These are phyloP conservation scores for Paraconiothyrium sp. DNA, from an alignment of 2,329 filamentous ascomycete species.

Conservation along the genomic window DNA sequence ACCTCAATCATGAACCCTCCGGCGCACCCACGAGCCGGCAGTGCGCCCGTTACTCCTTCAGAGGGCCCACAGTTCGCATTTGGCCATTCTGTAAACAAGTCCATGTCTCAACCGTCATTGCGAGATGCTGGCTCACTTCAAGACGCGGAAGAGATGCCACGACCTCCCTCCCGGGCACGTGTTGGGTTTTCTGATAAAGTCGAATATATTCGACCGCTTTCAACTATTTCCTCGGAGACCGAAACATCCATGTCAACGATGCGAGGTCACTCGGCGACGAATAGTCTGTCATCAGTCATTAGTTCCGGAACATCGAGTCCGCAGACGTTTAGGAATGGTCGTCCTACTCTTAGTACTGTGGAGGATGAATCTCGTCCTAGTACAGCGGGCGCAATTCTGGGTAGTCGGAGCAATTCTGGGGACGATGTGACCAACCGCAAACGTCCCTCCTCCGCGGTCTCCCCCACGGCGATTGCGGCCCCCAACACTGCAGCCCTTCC, in stretches of 20 bases:
- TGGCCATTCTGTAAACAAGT: constrained; percentile 48
- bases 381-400: constrained; percentile 76
- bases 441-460: constrained; percentile 50
- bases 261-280: constrained; percentile 76
- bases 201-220: constrained; percentile 84
- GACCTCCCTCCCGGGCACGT: constrained; percentile 64
- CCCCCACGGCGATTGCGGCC: constrained; percentile 31
- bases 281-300: constrained; percentile 81
- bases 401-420: constrained; percentile 50
- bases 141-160: constrained; percentile 42
- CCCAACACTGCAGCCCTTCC: constrained; percentile 31
- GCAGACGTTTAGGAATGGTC: constrained; percentile 53
- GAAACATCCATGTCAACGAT: constrained; percentile 77
- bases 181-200: constrained; percentile 87
- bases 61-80: constrained; percentile 54
- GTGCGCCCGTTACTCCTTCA: constrained; percentile 71
- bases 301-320: constrained; percentile 65
- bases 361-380: constrained; percentile 65
- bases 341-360: constrained; percentile 51
- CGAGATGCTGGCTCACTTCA: constrained; percentile 36
- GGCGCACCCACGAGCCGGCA: constrained; percentile 65
- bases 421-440: constrained; percentile 40
- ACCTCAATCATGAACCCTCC: constrained; percentile 72
- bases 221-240: constrained; percentile 84
- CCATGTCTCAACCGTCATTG: constrained; percentile 51